Conservation (phyloP, 306 rosid genomes). For the Pyrus bretschneideri region DNA sequence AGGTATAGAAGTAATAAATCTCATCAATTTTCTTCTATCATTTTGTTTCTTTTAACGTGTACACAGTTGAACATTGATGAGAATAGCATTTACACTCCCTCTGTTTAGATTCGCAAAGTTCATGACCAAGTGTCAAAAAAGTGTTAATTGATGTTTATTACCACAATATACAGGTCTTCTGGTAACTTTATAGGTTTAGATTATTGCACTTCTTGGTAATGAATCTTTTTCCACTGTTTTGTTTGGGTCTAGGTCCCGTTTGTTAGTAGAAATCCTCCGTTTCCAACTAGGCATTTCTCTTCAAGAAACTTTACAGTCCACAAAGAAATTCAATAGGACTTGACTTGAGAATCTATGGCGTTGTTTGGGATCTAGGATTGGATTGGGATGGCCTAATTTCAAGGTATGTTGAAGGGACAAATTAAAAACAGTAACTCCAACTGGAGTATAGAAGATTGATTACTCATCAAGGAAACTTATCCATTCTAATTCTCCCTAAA, state of each 20-base stretch:
- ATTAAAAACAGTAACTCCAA: too few relatives aligned
- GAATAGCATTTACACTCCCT: background rate
- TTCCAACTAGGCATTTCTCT: background rate
- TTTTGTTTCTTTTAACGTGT: background rate
- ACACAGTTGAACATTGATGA: background rate
- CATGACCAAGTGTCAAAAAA: background rate
- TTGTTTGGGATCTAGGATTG: too few relatives aligned
- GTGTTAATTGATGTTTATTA: background rate
- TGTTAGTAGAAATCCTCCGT: background rate
- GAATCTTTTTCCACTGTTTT: background rate
- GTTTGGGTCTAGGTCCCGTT: background rate
- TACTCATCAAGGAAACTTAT: too few relatives aligned
- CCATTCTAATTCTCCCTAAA: background rate
- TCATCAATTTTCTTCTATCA: background rate
- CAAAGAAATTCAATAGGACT: background rate
- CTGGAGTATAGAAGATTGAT: too few relatives aligned
- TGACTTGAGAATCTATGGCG: background rate
- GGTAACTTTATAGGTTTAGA: background rate
- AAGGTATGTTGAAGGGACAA: too few relatives aligned
- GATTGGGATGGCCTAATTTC: too few relatives aligned
- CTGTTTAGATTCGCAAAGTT: background rate
- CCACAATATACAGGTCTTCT: background rate
- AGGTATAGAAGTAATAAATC: background rate
- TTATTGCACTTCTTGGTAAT: background rate
- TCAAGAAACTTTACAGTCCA: background rate